These are phyloP conservation scores for Trichoderma pleuroti DNA, from an alignment of 2,329 filamentous ascomycete species.

Conservation along the genomic window DNA sequence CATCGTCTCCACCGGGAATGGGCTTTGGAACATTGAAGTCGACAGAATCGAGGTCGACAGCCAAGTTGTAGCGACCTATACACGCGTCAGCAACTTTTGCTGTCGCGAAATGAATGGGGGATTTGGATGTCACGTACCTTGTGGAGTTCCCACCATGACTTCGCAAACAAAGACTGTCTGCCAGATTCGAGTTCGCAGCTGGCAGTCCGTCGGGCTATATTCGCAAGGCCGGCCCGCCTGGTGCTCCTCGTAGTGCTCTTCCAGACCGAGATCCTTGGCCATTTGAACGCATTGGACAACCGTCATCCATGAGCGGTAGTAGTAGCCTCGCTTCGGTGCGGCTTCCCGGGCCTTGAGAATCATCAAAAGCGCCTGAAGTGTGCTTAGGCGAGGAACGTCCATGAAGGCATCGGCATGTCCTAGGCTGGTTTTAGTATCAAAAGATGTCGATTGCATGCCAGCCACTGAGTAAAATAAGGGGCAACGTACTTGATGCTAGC, in stretches of 20 bases:
- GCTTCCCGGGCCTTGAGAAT: conserved; percentile 88
- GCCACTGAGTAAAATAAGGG: neutral
- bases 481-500: conserved; percentile 68
- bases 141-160: conserved; percentile 87
- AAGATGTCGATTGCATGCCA: neutral
- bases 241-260: conserved; percentile 82
- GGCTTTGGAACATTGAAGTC: conserved; percentile 67
- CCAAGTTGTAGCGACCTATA: conserved; percentile 71
- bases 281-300: conserved; percentile 89
- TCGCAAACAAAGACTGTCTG: conserved; percentile 83
- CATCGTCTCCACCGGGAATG: conserved; percentile 64
- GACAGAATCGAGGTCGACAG: conserved; percentile 70
- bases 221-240: conserved; percentile 67
- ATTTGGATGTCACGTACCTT: conserved; percentile 59
- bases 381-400: conserved; percentile 85
- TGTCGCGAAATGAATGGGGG: neutral
- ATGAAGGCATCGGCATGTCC: conserved; percentile 91
- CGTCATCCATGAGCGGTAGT: conserved; percentile 96
- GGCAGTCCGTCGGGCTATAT: conserved; percentile 68
- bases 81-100: neutral
- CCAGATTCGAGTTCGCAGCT: conserved; percentile 84
- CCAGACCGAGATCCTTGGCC: conserved; percentile 84
- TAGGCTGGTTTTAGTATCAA: conserved; percentile 33
- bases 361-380: conserved; percentile 83
- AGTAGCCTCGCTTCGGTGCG: conserved; percentile 90